Percentiles rank a stretch among this genome's conserved stretches.
Evolutionary conservation across 2,329 filamentous ascomycete genomes (phyloP).

Genomic region (Anisogramma anomala): DNA sequence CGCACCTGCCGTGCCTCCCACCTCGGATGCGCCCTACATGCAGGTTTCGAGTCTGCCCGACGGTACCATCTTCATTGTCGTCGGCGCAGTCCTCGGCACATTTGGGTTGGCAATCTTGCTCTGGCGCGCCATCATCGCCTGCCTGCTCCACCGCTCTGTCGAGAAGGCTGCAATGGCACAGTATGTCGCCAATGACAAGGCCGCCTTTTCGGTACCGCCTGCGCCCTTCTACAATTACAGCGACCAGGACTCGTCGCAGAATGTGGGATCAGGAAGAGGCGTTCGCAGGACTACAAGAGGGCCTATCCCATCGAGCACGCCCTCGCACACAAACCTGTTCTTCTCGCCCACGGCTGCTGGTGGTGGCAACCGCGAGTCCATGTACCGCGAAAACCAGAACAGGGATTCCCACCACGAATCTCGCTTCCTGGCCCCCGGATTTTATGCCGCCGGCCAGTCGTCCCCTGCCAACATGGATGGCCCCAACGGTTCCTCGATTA

Average conservation of each 20-base stretch:
- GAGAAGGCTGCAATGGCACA: conserved; percentile 72
- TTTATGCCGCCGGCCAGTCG: conserved; percentile 64
- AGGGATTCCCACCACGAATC: conserved; percentile 50
- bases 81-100: conserved; percentile 77
- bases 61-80: conserved; percentile 91
- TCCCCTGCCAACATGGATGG: conserved; percentile 41
- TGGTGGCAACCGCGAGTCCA: conserved; percentile 27
- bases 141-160: conserved; percentile 84
- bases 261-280: conserved; percentile 36
- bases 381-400: conserved; percentile 5
- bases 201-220: conserved; percentile 45
- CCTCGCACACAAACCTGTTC: conserved; percentile 65
- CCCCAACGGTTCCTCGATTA: conserved; percentile 41
- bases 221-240: conserved; percentile 55
- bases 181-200: conserved; percentile 58
- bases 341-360: conserved; percentile 82
- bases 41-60: conserved; percentile 74
- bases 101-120: conserved; percentile 70
- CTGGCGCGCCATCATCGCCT: conserved; percentile 82
- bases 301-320: conserved; percentile 42
- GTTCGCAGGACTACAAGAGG: conserved; percentile 41
- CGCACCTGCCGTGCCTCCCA: conserved; percentile 67
- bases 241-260: conserved; percentile 45
- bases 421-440: conserved; percentile 77
- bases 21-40: conserved; percentile 80